Conservation (phyloP, 345 rosid species). For the Arabis hirsuta region DNA sequence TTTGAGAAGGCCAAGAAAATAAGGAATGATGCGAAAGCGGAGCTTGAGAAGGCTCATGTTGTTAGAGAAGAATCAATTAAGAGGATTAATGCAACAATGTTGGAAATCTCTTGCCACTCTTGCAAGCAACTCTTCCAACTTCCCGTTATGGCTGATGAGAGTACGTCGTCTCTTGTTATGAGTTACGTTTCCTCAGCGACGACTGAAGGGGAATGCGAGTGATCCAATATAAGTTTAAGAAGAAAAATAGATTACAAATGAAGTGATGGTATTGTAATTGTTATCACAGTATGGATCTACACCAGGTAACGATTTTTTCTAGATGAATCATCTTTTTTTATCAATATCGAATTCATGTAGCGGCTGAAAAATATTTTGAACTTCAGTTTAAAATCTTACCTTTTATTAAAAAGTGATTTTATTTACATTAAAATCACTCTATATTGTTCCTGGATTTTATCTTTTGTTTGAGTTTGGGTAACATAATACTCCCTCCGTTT, state of each 20-base stretch:
- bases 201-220: constrained; percentile 34
- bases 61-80: constrained; percentile 68
- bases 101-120: constrained; percentile 75
- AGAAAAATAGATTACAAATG: neutral
- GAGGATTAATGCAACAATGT: constrained; percentile 62
- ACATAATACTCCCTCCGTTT: neutral
- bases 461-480: constrained; percentile 8
- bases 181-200: constrained; percentile 41
- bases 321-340: neutral
- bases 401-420: neutral
- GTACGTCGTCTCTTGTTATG: constrained; percentile 37
- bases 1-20: constrained; percentile 75
- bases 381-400: neutral
- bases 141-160: constrained; percentile 36
- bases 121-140: constrained; percentile 73
- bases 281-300: constrained; percentile 18
- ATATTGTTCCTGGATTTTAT: neutral
- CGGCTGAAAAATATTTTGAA: neutral
- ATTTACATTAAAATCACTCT: too few species aligned
- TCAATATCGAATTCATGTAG: neutral
- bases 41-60: constrained; percentile 67
- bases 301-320: neutral
- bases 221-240: constrained; percentile 14
- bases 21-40: constrained; percentile 80
- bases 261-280: constrained; percentile 5